Evolutionary conservation across 148 eudicot species (phyloP).

Genomic region (Pharnaceum exiguum): DNA sequence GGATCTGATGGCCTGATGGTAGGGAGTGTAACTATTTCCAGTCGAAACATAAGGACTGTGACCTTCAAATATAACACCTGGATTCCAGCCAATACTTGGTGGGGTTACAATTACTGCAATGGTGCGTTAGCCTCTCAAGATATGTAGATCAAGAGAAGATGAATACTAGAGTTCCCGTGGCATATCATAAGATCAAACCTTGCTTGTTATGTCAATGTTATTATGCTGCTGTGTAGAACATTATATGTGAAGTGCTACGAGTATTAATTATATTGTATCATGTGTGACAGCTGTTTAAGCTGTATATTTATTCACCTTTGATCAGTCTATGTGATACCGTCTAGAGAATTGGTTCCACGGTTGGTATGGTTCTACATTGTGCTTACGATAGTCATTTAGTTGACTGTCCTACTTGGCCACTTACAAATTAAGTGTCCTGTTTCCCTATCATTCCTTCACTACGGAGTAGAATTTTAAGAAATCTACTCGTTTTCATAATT

Average conservation of each 20-base stretch:
- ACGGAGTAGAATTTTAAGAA: too few relatives aligned
- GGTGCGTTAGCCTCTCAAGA: constrained; percentile 28
- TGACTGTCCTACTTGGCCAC: not conserved
- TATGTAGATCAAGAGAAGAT: constrained; percentile 27
- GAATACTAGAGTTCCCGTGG: not conserved
- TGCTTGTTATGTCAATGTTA: not conserved
- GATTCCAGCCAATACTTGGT: constrained; percentile 45
- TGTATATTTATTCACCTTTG: constrained; percentile 12
- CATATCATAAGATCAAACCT: not conserved
- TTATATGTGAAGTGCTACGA: not conserved
- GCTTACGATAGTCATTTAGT: too few relatives aligned
- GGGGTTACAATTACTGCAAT: constrained; percentile 41
- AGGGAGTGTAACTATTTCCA: constrained; percentile 34
- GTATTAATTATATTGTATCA: constrained; percentile 1
- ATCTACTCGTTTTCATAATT: too few relatives aligned
- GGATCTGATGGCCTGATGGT: constrained; percentile 53
- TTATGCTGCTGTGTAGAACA: not conserved
- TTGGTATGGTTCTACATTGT: not conserved
- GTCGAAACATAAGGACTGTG: constrained; percentile 29
- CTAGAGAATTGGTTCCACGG: not conserved
- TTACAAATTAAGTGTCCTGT: not conserved
- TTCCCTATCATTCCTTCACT: too few relatives aligned
- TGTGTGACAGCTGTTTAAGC: constrained; percentile 1
- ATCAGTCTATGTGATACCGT: constrained; percentile 2
- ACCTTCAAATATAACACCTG: constrained; percentile 35